Percentiles rank a stretch among this genome's conserved stretches.
Evolutionary conservation across 139 green algal species (phyloP).

Genomic region (Chlorella sp.): DNA sequence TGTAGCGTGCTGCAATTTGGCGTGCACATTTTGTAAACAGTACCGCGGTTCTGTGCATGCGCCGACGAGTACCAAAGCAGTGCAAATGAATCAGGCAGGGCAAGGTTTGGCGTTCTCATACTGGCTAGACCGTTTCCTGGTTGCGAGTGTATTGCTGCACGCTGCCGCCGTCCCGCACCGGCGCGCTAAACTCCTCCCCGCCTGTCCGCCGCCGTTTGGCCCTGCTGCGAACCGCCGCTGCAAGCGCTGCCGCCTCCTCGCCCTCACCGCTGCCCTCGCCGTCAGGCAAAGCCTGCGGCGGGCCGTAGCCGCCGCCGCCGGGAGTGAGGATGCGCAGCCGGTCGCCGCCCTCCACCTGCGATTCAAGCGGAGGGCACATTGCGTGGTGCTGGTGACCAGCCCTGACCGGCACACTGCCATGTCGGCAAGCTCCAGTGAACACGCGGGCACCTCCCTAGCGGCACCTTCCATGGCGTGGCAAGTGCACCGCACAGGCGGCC

Average conservation of each 20-base stretch:
- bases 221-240: conserved; percentile 1
- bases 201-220: neutral
- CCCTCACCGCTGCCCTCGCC: neutral
- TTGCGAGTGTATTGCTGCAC: conserved; percentile 43
- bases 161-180: conserved; percentile 43
- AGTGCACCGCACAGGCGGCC: neutral
- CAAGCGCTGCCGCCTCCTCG: conserved; percentile 13
- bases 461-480: neutral
- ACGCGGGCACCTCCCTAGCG: no score
- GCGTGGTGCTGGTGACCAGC: no score
- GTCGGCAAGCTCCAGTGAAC: no score
- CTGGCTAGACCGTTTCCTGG: conserved; percentile 63
- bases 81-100: no score
- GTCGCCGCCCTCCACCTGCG: conserved; percentile 50
- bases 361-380: no score
- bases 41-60: no score
- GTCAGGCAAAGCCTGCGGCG: neutral
- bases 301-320: conserved; percentile 75
- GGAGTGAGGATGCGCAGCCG: conserved; percentile 75
- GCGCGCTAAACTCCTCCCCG: conserved; percentile 19
- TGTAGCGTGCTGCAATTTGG: no score
- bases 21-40: no score
- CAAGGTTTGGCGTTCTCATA: no score
- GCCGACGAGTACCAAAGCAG: no score
- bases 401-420: no score